Base-by-base conservation (phyloP, 2,329 filamentous ascomycete genomes). In the Beauveria sp. region DNA sequence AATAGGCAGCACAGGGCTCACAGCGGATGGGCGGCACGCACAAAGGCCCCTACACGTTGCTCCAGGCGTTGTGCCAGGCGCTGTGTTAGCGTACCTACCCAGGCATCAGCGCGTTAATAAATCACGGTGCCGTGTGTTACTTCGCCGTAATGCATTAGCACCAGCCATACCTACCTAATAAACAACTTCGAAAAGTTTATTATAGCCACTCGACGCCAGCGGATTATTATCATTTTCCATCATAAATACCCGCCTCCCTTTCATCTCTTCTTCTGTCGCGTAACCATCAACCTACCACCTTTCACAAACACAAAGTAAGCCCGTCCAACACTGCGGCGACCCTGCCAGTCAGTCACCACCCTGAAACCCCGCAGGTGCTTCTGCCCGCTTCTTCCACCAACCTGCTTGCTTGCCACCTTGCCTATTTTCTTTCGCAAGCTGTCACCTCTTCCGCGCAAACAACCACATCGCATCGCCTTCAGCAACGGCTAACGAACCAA, bases 341-440 rank as follows among this genome's bases (percentile, higher is more conserved):
- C 34, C 18, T 51, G 22, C 34, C 56, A 43, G 45, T 45, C 57
- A 59, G 45, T 45, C 57, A 59, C 24, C 50, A 8, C 2, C 2
- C 38, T 40, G 38, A 52, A 52, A 59, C 57, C 57, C 57, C 57
- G 47, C 57, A 60, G 58, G 58, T 38, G 24, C 47, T 50, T 55
- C 52, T 61, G 58, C 58, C 58, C 43, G 34, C 43, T 61, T 60
- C 58, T 24, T 54, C 50, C 58, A 22, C n/a, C 24, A 38, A n/a
- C 57, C 46, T 24, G 34, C 34, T 10, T 38, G 34, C 12, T 38
- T 38, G 34, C 34, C 22, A 40, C 58, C 28, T 42, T 47, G 20
- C 46, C 45, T 30, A 22, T 20, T n/a, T 52, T 28, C 57, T 50
- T 59, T 52, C 57, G 34, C 47, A 34, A 45, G 28, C 22, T 10